A percentile compares a stretch with the other conserved stretches of the same genome.
Evolutionary conservation across 164 flowering plant species (phyloP).

Genomic region (Macadamia integrifolia): DNA sequence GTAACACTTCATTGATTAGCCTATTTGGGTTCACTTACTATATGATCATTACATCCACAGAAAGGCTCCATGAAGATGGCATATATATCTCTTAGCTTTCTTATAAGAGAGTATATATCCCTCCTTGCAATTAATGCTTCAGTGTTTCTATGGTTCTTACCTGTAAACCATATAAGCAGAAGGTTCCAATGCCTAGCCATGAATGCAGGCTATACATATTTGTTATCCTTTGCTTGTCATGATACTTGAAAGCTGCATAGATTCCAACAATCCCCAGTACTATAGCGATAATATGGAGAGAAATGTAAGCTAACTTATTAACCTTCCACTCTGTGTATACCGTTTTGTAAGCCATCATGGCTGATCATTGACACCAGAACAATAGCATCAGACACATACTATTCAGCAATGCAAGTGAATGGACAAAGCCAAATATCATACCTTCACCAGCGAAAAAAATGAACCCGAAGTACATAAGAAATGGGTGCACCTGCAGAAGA

Average conservation of each 20-base stretch:
- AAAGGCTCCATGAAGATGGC: no score
- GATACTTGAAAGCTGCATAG: slow-evolving; percentile 71
- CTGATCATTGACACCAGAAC: slow-evolving; percentile 22
- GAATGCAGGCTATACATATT: slow-evolving; percentile 67
- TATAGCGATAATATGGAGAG: slow-evolving; percentile 39
- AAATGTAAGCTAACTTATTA: slow-evolving; percentile 44
- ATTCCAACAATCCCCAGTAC: slow-evolving; percentile 52
- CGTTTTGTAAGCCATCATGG: slow-evolving; percentile 69
- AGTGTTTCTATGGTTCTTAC: slow-evolving; percentile 19
- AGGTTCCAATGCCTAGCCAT: slow-evolving; percentile 71
- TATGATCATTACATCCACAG: no score
- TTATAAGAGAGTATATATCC: no score
- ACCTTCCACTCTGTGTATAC: slow-evolving; percentile 21
- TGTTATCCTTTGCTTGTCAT: slow-evolving; percentile 23
- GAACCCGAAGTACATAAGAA: slow-evolving; percentile 62
- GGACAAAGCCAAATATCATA: slow-evolving; percentile 11
- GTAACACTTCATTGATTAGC: no score
- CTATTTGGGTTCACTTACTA: no score
- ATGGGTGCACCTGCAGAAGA: slow-evolving; percentile 61
- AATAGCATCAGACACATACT: neutral
- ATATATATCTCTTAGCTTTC: no score
- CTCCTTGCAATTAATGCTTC: no score
- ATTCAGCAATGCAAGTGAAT: neutral
- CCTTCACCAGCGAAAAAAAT: slow-evolving; percentile 64
- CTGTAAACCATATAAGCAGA: slow-evolving; percentile 58